Conservation (phyloP, 257 asterid genomes). For the Solanum ossicruentum region DNA sequence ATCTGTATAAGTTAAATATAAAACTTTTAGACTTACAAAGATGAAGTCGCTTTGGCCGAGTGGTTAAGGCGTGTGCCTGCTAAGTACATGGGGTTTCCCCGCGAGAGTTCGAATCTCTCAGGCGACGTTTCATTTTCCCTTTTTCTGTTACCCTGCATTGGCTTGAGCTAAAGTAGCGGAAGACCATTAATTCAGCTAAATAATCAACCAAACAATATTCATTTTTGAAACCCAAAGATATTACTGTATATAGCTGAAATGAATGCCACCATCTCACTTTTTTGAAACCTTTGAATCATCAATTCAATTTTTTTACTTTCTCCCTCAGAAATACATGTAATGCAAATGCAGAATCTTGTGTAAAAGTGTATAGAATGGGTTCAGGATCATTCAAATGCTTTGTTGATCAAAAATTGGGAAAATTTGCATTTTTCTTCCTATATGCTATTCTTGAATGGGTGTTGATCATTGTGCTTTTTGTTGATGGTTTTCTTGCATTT, state of each 20-base stretch:
- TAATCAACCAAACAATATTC: background rate
- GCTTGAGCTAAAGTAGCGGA: background rate
- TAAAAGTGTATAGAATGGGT: background rate
- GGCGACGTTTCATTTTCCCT: constrained; percentile 32
- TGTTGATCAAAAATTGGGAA: constrained; percentile 47
- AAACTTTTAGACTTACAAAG: no score
- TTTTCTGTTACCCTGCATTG: background rate
- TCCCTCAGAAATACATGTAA: background rate
- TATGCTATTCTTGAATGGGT: constrained; percentile 67
- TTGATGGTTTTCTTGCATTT: constrained; percentile 61
- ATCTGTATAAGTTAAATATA: no score
- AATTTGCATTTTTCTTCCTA: constrained; percentile 45
- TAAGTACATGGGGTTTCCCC: constrained; percentile 96
- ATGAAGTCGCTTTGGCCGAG: constrained; percentile 42
- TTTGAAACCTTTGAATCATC: background rate
- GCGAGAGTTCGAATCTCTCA: constrained; percentile 99
- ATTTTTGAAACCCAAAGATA: background rate
- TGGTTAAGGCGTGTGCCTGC: constrained; percentile 61
- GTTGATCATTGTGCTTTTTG: constrained; percentile 52
- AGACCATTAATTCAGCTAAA: constrained; percentile 39
- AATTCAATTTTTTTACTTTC: background rate
- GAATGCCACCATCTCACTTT: background rate
- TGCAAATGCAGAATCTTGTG: background rate
- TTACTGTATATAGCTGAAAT: background rate
- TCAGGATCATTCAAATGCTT: constrained; percentile 14